A percentile compares a stretch with the other conserved stretches of the same genome.
These are phyloP conservation scores for Rhododendron mucronatum DNA, from an alignment of 148 eudicot species.

Conservation along the genomic window DNA sequence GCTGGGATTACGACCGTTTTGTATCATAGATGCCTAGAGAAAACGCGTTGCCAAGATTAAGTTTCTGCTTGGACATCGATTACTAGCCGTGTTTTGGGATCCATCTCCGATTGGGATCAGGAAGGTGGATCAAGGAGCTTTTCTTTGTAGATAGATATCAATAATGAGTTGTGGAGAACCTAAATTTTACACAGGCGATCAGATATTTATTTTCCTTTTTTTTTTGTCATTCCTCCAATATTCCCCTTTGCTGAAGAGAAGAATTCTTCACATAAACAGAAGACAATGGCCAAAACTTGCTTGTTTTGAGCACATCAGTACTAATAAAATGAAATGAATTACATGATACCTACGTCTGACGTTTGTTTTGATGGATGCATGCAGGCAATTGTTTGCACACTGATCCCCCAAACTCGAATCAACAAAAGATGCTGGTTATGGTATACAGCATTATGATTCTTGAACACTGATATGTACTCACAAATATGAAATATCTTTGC, in stretches of 20 bases:
- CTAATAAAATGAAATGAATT: not conserved
- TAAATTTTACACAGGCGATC: not conserved
- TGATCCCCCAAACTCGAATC: too few relatives aligned
- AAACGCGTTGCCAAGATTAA: not conserved
- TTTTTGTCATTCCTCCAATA: not conserved
- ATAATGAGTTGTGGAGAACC: constrained; percentile 12
- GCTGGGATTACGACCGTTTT: not conserved
- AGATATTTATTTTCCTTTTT: not conserved
- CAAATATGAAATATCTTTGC: not conserved
- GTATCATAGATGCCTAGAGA: constrained; percentile 13
- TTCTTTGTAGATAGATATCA: constrained; percentile 19
- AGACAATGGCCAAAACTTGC: not conserved
- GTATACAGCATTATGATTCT: not conserved
- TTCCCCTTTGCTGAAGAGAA: not conserved
- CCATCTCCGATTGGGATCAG: constrained; percentile 3
- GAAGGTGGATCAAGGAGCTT: constrained; percentile 4
- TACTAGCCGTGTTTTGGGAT: not conserved
- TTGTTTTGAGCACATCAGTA: not conserved
- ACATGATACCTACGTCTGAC: not conserved
- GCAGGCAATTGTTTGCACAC: not conserved
- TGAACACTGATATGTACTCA: not conserved
- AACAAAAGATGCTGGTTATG: too few relatives aligned
- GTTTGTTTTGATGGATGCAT: not conserved
- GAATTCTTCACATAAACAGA: not conserved
- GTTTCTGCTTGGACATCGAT: not conserved